Base-by-base conservation (phyloP, 2,329 filamentous ascomycete genomes). In the Pseudogymnoascus sp. region DNA sequence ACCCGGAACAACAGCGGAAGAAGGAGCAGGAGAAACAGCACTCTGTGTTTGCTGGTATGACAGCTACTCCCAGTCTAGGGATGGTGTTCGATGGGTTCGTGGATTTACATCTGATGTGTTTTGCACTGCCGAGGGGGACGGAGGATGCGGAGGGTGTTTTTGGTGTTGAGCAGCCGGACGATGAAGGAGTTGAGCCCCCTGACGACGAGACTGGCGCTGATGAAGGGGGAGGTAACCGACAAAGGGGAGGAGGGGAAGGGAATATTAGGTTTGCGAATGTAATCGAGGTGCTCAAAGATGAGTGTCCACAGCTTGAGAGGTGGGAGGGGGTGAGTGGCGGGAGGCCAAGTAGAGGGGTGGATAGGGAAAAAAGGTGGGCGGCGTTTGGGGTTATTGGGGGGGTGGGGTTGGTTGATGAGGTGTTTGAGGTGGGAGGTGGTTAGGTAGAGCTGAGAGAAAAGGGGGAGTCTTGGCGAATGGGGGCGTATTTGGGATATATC, bases 81-180 rank as follows among this genome's bases (percentile, higher is more conserved):
- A 74, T 78, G 12, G 77, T 82, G 4, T 87, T 87, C 66, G 68
- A 78, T 5, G 80, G 83, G 71, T 75, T 86, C 44, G 73, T 84
- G 0, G 79, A 84, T 53, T 61, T 86, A 16, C 83, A 86, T 65
- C 66, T 87, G 4, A 73, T 87, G 2, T 78, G 80, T 64, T 80
- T 78, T 4, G 70, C 70, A 2, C 65, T 83, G 0, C 79, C 82
- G 23, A 74, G 75, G 44, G 71, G 70, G 4, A 71, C 69, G 14
- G 70, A 61, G 1, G 81, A 82, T 59, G 78, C 76, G 1, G 78
- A 79, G 66, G 65, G 65, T 16, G 14, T 73, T 1, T 73, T 72
- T 36, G 40, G 40, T 2, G 40, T 21, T 21, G 40, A 44, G 40
- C 18, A 34, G 8, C 63, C 60, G 1, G 59, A 59, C 8, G 62